Evolutionary conservation across 257 asterid species (phyloP).

Genomic region (Solanum peruvianum): DNA sequence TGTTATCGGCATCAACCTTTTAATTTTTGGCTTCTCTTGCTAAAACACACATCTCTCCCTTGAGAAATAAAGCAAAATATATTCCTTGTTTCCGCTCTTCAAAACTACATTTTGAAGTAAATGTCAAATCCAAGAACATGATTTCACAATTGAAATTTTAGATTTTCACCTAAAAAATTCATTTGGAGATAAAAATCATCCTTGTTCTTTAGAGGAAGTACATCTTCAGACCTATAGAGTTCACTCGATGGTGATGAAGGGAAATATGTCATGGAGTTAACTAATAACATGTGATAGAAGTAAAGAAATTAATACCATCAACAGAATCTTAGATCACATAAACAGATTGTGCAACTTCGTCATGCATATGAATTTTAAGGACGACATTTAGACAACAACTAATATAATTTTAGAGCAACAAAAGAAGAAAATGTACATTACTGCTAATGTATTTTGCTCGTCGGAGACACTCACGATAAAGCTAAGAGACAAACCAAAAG

Average conservation of each 20-base stretch:
- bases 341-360: not conserved
- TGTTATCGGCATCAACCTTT: not conserved
- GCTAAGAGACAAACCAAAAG: constrained; percentile 30
- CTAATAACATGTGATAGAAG: not conserved
- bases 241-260: not conserved
- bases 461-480: constrained; percentile 80
- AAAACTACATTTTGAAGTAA: not conserved
- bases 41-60: not conserved
- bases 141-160: not conserved
- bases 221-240: not conserved
- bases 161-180: not conserved
- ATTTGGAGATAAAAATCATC: not conserved
- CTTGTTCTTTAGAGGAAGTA: not conserved
- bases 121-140: not conserved
- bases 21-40: not conserved
- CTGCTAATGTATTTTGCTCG: constrained; percentile 82
- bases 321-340: not conserved
- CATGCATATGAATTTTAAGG: not conserved
- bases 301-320: not conserved
- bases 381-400: not conserved
- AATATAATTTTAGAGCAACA: not conserved
- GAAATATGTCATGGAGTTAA: not conserved
- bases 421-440: constrained; percentile 35
- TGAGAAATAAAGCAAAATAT: not conserved
- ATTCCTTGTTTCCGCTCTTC: not conserved